Evolutionary conservation across 2,329 filamentous ascomycete species (phyloP).

Genomic region (Fusarium sp.): DNA sequence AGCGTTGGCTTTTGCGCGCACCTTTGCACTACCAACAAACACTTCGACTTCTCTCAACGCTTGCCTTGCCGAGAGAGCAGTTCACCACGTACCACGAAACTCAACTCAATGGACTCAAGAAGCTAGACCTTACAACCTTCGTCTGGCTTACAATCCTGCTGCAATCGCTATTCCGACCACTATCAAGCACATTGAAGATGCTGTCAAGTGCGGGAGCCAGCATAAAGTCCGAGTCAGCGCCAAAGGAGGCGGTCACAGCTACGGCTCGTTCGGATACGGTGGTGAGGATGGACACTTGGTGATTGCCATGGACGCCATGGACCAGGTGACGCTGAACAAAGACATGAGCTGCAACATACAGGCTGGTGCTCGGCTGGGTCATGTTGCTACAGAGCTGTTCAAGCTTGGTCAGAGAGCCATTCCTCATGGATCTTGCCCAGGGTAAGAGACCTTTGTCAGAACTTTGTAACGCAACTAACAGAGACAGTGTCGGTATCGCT

Average conservation of each 20-base stretch:
- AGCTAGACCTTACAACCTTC: constrained; percentile 54
- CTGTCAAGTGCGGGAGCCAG: constrained; percentile 62
- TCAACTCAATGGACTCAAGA: constrained; percentile 54
- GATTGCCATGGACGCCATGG: constrained; percentile 59
- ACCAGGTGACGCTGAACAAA: constrained; percentile 49
- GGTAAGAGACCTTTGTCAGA: constrained; percentile 41
- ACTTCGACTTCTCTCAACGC: constrained; percentile 33
- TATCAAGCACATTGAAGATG: constrained; percentile 59
- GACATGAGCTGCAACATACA: constrained; percentile 49
- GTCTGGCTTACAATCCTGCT: constrained; percentile 51
- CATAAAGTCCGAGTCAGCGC: constrained; percentile 64
- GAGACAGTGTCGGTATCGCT: constrained; percentile 47
- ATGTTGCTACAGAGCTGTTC: constrained; percentile 60
- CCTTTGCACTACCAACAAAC: constrained; percentile 5
- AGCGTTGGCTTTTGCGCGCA: not conserved
- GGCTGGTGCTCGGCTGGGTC: constrained; percentile 66
- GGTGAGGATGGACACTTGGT: constrained; percentile 60
- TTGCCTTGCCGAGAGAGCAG: constrained; percentile 47
- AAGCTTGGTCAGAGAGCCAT: constrained; percentile 59
- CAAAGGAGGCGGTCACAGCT: constrained; percentile 68
- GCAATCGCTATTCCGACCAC: constrained; percentile 54
- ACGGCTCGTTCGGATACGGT: constrained; percentile 64
- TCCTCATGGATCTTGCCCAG: constrained; percentile 68
- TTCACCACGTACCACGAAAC: constrained; percentile 40
- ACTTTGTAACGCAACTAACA: constrained; percentile 19